Evolutionary conservation across 306 rosid species (phyloP).

Genomic region (Castanea mollissima): DNA sequence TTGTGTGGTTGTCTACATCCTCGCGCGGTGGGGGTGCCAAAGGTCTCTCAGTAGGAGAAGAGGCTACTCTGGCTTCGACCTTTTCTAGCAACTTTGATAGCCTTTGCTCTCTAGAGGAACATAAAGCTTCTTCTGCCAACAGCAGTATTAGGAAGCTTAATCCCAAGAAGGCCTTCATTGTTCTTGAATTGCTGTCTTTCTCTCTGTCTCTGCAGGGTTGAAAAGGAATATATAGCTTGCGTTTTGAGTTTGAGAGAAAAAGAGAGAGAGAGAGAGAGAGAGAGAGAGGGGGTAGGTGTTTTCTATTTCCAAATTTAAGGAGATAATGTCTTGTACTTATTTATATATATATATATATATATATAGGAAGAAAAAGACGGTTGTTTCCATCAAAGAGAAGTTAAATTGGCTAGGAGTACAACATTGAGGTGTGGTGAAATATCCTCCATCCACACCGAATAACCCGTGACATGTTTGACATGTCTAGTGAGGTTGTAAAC

Average conservation of each 20-base stretch:
- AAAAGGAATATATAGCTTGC: not conserved
- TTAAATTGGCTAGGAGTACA: no score
- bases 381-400: no score
- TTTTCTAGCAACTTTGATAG: slow-evolving; percentile 23
- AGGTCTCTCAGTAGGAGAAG: not conserved
- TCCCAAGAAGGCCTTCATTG: slow-evolving; percentile 1
- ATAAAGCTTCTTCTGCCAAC: slow-evolving; percentile 15
- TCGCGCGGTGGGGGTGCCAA: slow-evolving; percentile 7
- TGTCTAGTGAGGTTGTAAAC: accelerated
- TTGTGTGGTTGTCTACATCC: slow-evolving; percentile 29
- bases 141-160: slow-evolving; percentile 22
- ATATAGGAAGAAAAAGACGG: no score
- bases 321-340: no score
- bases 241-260: no score
- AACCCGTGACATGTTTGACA: no score
- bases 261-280: no score
- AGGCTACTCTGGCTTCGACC: slow-evolving; percentile 5
- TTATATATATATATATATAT: no score
- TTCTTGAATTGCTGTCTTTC: not conserved
- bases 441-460: accelerated
- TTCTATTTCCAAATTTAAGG: no score
- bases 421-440: no score
- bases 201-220: no score
- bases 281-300: no score
- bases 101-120: slow-evolving; percentile 14